Percentiles rank a stretch among this genome's conserved stretches.
These are phyloP conservation scores for Cutaneotrichosporon dermatis DNA, from an alignment of 1,284 basidiomycete species.

Conservation along the genomic window DNA sequence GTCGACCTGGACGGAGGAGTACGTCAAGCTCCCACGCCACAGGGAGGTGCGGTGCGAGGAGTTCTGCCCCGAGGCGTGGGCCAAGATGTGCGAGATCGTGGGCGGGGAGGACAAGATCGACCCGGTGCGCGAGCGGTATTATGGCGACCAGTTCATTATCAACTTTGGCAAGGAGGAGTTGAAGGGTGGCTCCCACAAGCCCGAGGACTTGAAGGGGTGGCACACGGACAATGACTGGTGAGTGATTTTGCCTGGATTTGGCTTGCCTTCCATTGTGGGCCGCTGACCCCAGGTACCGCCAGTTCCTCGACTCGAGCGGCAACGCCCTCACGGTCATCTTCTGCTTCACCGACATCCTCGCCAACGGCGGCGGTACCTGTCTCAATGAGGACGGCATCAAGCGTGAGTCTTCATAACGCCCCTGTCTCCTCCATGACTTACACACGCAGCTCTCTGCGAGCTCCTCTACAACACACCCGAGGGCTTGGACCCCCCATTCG, in stretches of 20 bases:
- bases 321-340: slow-evolving; percentile 33
- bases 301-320: slow-evolving; percentile 32
- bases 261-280: no score
- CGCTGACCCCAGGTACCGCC: slow-evolving; percentile 25
- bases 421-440: background rate
- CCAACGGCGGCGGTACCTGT: slow-evolving; percentile 26
- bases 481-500: slow-evolving; percentile 30
- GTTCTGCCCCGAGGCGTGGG: slow-evolving; percentile 32
- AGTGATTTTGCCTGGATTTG: no score
- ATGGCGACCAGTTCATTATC: slow-evolving; percentile 37
- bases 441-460: slow-evolving; percentile 19
- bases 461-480: slow-evolving; percentile 28
- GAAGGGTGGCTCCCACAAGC: slow-evolving; percentile 4
- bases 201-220: slow-evolving; percentile 20
- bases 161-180: slow-evolving; percentile 29
- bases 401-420: slow-evolving; percentile 11
- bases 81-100: slow-evolving; percentile 33
- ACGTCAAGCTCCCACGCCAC: slow-evolving; percentile 33
- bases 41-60: slow-evolving; percentile 26
- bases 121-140: slow-evolving; percentile 28
- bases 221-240: slow-evolving; percentile 39
- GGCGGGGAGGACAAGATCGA: slow-evolving; percentile 34
- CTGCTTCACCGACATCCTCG: slow-evolving; percentile 31
- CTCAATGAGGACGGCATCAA: slow-evolving; percentile 29
- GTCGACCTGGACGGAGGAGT: slow-evolving; percentile 36